Evolutionary conservation across 768 basidiomycete genomes (phyloP).

Genomic region (Suillus discolor): DNA sequence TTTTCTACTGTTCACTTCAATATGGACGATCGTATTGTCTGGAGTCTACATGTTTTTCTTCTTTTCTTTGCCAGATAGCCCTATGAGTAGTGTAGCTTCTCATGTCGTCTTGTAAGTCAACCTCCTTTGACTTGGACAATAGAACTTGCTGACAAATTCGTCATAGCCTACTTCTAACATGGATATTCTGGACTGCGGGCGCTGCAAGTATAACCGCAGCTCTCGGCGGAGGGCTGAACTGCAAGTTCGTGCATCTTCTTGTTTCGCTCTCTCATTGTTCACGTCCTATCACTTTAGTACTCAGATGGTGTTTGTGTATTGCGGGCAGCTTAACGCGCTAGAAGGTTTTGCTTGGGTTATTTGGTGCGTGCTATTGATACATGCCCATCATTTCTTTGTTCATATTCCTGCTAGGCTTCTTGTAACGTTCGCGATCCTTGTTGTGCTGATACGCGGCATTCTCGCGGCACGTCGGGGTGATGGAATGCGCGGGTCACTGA

Average conservation of each 20-base stretch:
- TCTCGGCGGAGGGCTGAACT: conserved; percentile 72
- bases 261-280: background rate
- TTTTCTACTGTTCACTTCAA: conserved; percentile 69
- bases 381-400: background rate
- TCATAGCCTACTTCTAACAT: conserved; percentile 62
- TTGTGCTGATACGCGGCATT: conserved; percentile 64
- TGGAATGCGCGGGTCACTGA: conserved; percentile 60
- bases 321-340: conserved; percentile 75
- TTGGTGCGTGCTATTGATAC: conserved; percentile 49
- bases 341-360: conserved; percentile 77
- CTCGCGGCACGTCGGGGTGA: conserved; percentile 64
- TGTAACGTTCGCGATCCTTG: conserved; percentile 59
- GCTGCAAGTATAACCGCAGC: conserved; percentile 69
- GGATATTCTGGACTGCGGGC: conserved; percentile 78
- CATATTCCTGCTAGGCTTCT: conserved; percentile 51
- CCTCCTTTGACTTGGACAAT: conserved; percentile 6
- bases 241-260: conserved; percentile 47
- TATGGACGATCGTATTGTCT: conserved; percentile 68
- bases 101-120: conserved; percentile 64
- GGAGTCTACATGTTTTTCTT: conserved; percentile 57
- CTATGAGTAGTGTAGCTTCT: conserved; percentile 58
- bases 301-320: conserved; percentile 56
- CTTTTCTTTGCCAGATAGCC: conserved; percentile 42
- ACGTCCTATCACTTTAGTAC: conserved; percentile 27
- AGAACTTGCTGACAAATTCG: conserved; percentile 1